Evolutionary conservation across 2,329 filamentous ascomycete species (phyloP).

Genomic region (Colletotrichum sp.): DNA sequence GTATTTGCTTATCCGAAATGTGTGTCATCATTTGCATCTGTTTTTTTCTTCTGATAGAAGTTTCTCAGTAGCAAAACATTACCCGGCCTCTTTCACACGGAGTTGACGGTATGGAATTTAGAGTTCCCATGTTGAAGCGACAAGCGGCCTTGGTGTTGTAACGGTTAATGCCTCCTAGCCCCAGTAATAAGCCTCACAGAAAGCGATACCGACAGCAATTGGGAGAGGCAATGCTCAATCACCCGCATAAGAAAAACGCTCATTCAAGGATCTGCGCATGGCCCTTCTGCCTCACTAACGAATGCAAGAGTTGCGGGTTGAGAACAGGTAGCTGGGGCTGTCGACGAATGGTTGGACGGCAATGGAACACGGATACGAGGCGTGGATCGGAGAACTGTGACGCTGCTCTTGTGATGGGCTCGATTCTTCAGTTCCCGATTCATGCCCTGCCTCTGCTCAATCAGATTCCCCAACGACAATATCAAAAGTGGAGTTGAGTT

Average conservation of each 20-base stretch:
- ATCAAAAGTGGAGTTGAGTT: constrained; percentile 15
- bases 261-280: neutral
- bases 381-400: neutral
- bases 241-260: neutral
- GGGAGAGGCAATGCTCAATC: neutral
- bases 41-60: neutral
- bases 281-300: neutral
- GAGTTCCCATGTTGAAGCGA: neutral
- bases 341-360: constrained; percentile 1
- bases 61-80: neutral
- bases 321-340: neutral
- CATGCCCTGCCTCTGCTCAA: constrained; percentile 5
- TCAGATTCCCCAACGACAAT: constrained; percentile 10
- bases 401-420: neutral
- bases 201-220: neutral
- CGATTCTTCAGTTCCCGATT: neutral
- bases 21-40: neutral
- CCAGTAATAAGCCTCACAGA: neutral
- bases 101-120: neutral
- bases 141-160: neutral
- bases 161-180: neutral
- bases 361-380: constrained; percentile 13
- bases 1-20: neutral
- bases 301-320: neutral
- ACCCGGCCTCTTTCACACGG: neutral